Conservation (phyloP, 177 flowering plant species). For the Vitis hybrid region DNA sequence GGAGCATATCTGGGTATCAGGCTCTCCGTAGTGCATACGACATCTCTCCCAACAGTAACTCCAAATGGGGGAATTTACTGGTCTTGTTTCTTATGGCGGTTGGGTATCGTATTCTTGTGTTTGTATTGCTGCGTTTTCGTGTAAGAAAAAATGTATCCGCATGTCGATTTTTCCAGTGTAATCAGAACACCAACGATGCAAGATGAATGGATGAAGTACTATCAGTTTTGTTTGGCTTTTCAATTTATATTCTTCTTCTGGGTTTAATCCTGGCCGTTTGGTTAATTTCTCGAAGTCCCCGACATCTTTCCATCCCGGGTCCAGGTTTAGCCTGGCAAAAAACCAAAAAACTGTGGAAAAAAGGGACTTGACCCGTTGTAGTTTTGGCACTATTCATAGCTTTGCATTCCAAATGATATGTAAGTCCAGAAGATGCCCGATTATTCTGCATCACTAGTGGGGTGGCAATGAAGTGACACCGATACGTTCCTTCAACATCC, state of each 20-base stretch:
- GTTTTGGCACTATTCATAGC: too few relatives aligned
- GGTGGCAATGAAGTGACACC: too few relatives aligned
- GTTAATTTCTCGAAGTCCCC: too few relatives aligned
- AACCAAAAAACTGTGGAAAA: too few relatives aligned
- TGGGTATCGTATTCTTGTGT: conserved; percentile 64
- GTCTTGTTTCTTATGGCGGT: conserved; percentile 75
- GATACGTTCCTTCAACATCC: too few relatives aligned
- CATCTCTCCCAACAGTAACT: conserved; percentile 51
- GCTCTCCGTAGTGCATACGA: conserved; percentile 72
- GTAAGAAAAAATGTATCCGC: conserved; percentile 32
- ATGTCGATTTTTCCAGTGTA: conserved; percentile 34
- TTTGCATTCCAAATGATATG: too few relatives aligned
- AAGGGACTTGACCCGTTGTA: too few relatives aligned
- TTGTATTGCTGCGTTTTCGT: conserved; percentile 56
- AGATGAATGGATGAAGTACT: conserved; percentile 32
- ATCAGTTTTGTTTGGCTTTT: background rate
- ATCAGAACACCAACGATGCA: conserved; percentile 27
- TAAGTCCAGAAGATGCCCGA: too few relatives aligned
- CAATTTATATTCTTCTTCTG: background rate
- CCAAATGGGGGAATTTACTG: conserved; percentile 84
- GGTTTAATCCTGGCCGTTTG: background rate
- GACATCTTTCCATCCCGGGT: too few relatives aligned
- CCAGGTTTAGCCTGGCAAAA: too few relatives aligned
- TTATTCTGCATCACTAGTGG: too few relatives aligned
- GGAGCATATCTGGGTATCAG: conserved; percentile 78